These are phyloP conservation scores for Tylopilus balloui DNA, from an alignment of 768 basidiomycete species.

Conservation along the genomic window DNA sequence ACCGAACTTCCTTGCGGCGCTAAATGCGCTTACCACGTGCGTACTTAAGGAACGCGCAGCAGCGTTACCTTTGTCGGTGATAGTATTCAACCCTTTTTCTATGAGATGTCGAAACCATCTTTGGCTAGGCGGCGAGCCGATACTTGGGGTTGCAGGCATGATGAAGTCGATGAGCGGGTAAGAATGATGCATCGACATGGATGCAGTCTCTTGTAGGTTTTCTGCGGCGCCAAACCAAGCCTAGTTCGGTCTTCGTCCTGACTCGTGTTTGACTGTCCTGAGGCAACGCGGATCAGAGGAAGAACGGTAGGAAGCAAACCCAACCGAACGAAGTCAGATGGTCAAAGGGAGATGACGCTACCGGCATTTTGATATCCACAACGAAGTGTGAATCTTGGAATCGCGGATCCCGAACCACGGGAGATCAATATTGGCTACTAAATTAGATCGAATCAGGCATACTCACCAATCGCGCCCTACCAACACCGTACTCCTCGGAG, in stretches of 20 bases:
- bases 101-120: neutral
- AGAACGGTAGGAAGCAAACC: neutral
- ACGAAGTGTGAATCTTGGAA: neutral
- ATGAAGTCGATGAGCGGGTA: neutral
- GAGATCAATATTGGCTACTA: neutral
- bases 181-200: neutral
- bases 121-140: neutral
- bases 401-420: neutral
- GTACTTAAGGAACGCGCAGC: neutral
- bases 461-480: too few species aligned
- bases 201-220: slow-evolving; percentile 4
- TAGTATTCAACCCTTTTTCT: fast-evolving
- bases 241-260: neutral
- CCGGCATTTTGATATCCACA: neutral
- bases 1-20: neutral
- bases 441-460: neutral
- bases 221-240: neutral
- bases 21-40: neutral
- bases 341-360: neutral
- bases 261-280: neutral
- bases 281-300: neutral
- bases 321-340: neutral
- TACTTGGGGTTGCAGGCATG: neutral
- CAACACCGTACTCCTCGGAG: too few species aligned
- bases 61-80: fast-evolving